These are phyloP conservation scores for Coemansia sp. DNA, from an alignment of 192 early-diverging fungal species.

Conservation along the genomic window DNA sequence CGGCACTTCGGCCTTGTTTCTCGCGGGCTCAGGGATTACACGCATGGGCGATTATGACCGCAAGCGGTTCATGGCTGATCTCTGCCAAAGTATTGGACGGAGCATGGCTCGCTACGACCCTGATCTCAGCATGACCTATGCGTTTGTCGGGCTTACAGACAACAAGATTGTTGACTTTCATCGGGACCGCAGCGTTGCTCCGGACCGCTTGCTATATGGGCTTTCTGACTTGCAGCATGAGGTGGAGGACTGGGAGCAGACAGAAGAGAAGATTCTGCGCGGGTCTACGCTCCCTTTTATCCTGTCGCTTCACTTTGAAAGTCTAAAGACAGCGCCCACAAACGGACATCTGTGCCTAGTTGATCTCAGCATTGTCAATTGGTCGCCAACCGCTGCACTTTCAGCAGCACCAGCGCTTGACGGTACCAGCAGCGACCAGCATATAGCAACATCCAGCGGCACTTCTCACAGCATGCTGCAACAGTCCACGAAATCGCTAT, in stretches of 20 bases:
- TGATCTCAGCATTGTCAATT: slow-evolving; percentile 41
- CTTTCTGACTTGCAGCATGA: slow-evolving; percentile 50
- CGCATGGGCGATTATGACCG: slow-evolving; percentile 47
- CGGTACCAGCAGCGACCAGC: background rate
- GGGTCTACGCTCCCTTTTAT: slow-evolving; percentile 53
- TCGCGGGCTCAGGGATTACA: slow-evolving; percentile 45
- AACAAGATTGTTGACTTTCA: slow-evolving; percentile 47
- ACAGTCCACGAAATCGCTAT: slow-evolving; percentile 36
- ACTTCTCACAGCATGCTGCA: slow-evolving; percentile 20
- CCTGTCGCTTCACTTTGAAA: slow-evolving; percentile 53
- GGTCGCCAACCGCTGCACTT: slow-evolving; percentile 20
- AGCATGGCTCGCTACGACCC: slow-evolving; percentile 45
- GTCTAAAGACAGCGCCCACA: slow-evolving; percentile 37
- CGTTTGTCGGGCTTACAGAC: slow-evolving; percentile 53
- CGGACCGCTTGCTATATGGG: slow-evolving; percentile 27
- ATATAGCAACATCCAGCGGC: background rate
- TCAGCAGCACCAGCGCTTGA: background rate
- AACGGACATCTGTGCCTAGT: slow-evolving; percentile 50
- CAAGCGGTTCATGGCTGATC: slow-evolving; percentile 28
- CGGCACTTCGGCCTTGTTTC: slow-evolving; percentile 50
- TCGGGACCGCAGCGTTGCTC: slow-evolving; percentile 33
- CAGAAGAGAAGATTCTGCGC: slow-evolving; percentile 38
- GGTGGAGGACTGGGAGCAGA: slow-evolving; percentile 52
- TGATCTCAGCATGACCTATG: slow-evolving; percentile 55
- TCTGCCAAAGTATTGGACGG: slow-evolving; percentile 33